Evolutionary conservation across 108 stramenopile species (phyloP).

Genomic region (Mayamaea pseudoterrestris): DNA sequence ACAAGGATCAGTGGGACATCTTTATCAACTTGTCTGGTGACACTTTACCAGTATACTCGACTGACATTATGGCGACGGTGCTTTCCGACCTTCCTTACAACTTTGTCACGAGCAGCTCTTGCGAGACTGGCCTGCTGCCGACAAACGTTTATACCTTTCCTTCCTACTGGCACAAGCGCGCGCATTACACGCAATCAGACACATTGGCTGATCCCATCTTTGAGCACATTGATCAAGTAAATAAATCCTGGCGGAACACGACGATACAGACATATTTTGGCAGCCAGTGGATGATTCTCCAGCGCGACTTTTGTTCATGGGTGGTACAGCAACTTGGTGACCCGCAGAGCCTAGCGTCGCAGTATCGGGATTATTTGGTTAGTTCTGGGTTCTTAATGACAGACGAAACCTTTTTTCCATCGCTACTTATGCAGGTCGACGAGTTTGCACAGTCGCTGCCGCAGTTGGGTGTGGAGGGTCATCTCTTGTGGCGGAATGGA

Average conservation of each 20-base stretch:
- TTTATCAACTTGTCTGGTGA: constrained; percentile 79
- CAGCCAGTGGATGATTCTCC: constrained; percentile 78
- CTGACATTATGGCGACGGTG: constrained; percentile 34
- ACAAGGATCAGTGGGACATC: constrained; percentile 54
- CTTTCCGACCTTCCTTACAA: constrained; percentile 21
- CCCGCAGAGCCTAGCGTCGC: constrained; percentile 41
- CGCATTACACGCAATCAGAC: constrained; percentile 45
- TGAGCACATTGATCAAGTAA: constrained; percentile 34
- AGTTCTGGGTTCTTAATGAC: constrained; percentile 57
- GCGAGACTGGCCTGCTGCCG: constrained; percentile 70
- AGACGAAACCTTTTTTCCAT: constrained; percentile 82
- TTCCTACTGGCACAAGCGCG: constrained; percentile 71
- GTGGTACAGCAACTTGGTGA: constrained; percentile 34
- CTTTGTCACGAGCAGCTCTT: constrained; percentile 69
- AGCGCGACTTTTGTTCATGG: constrained; percentile 55
- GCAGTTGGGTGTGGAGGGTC: constrained; percentile 15
- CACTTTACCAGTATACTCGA: constrained; percentile 57
- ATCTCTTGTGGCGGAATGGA: constrained; percentile 6
- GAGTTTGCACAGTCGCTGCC: constrained; percentile 48
- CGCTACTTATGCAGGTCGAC: constrained; percentile 58
- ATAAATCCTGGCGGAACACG: no score
- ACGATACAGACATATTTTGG: constrained; percentile 64
- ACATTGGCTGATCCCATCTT: constrained; percentile 18
- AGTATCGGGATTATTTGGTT: constrained; percentile 42
- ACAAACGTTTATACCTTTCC: constrained; percentile 63